A percentile compares a stretch with the other conserved stretches of the same genome.
phyloP scores from a whole-genome alignment of 306 rosid species.

The Begonia fuchsioides region DNA sequence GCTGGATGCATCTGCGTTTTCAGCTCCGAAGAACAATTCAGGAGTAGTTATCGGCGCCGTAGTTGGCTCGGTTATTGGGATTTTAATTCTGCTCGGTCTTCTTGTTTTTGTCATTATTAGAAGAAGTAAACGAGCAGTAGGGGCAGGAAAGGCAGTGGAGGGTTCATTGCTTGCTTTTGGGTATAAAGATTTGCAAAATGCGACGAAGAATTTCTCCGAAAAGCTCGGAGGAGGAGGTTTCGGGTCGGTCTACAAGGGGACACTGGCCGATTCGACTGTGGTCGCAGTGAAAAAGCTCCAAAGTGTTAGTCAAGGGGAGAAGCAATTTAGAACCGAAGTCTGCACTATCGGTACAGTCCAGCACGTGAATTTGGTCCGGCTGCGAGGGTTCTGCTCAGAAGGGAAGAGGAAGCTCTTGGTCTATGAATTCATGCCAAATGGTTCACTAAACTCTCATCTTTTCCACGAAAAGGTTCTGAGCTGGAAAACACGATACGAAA shows the following conservation, averaged over 20 bases:
- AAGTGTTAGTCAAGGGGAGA: slow-evolving; percentile 80
- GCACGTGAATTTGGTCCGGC: slow-evolving; percentile 79
- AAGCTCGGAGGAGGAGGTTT: slow-evolving; percentile 85
- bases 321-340: slow-evolving; percentile 75
- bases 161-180: slow-evolving; percentile 60
- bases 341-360: slow-evolving; percentile 76
- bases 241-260: slow-evolving; percentile 83
- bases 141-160: slow-evolving; percentile 35
- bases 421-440: slow-evolving; percentile 72
- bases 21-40: slow-evolving; percentile 17
- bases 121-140: slow-evolving; percentile 19
- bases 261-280: slow-evolving; percentile 44
- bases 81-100: slow-evolving; percentile 21
- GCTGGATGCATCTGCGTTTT: slow-evolving; percentile 70
- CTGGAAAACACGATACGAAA: slow-evolving; percentile 69
- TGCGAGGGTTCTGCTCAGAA: slow-evolving; percentile 80
- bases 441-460: slow-evolving; percentile 45
- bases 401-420: slow-evolving; percentile 52
- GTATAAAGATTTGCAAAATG: slow-evolving; percentile 63
- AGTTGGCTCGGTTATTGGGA: slow-evolving; percentile 26
- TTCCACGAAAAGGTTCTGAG: slow-evolving; percentile 35
- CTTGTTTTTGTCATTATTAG: slow-evolving; percentile 20
- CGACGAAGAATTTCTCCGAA: slow-evolving; percentile 79
- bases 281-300: slow-evolving; percentile 85
- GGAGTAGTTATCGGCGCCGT: slow-evolving; percentile 23